Evolutionary conservation across 306 rosid genomes (phyloP).

Genomic region (Gynostemma pentaphyllum): DNA sequence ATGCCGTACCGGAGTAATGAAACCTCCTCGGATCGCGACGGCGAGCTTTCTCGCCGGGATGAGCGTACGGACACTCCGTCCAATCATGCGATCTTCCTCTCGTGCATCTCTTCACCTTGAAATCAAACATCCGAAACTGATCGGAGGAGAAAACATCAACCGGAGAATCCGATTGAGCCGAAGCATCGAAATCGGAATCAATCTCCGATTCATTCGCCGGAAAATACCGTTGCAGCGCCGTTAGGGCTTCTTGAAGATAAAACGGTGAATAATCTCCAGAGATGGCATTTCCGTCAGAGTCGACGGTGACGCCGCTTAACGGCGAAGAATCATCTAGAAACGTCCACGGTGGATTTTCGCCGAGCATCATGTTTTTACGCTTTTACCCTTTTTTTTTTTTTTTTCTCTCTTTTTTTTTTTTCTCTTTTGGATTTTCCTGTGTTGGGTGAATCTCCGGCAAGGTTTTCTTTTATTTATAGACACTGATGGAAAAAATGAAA

Average conservation of each 20-base stretch:
- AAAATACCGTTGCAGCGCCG: conserved; percentile 56
- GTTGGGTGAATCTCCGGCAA: neutral
- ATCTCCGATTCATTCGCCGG: conserved; percentile 40
- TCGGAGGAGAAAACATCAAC: conserved; percentile 81
- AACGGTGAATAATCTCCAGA: conserved; percentile 45
- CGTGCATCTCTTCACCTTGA: conserved; percentile 67
- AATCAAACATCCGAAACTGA: conserved; percentile 91
- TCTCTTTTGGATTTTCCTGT: conserved; percentile 1
- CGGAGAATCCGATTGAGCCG: conserved; percentile 43
- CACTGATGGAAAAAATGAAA: neutral
- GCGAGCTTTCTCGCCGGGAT: conserved; percentile 98
- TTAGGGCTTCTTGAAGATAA: conserved; percentile 41
- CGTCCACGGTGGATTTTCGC: conserved; percentile 75
- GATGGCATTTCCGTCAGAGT: conserved; percentile 36
- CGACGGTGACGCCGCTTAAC: conserved; percentile 19
- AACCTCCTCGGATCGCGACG: conserved; percentile 85
- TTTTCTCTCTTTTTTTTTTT: neutral
- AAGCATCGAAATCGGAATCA: conserved; percentile 48
- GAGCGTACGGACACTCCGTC: conserved; percentile 99
- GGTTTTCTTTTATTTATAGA: conserved; percentile 9
- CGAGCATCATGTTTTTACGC: conserved; percentile 48
- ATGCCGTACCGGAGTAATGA: conserved; percentile 81
- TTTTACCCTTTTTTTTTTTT: neutral
- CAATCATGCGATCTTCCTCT: conserved; percentile 95
- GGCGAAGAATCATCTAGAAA: conserved; percentile 39